Base-by-base conservation (phyloP, 495 filamentous ascomycete genomes). In the Talaromyces trachyspermus region DNA sequence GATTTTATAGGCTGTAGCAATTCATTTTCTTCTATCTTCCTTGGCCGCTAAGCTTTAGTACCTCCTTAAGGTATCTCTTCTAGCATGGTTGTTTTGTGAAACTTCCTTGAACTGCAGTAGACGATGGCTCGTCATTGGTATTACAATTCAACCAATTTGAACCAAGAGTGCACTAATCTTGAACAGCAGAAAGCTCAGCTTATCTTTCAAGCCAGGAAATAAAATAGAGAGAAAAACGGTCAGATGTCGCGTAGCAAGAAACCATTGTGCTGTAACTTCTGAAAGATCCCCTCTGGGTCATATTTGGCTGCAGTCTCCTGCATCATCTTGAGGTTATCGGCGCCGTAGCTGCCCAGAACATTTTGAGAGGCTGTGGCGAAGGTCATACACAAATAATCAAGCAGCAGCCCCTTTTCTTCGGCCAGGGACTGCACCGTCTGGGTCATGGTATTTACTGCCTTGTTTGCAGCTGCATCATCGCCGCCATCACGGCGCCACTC, bases 201-300 rank as follows among this genome's bases (percentile, higher is more conserved):
- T n/a, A n/a, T n/a, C n/a, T n/a, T n/a, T n/a, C n/a, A n/a, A n/a
- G n/a, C n/a, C n/a, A n/a, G n/a, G n/a, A n/a, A n/a, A n/a, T n/a
- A n/a, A n/a, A n/a, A n/a, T n/a, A n/a, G n/a, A n/a, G n/a, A n/a
- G n/a, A n/a, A n/a, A n/a, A n/a, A n/a, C n/a, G n/a, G n/a, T n/a
- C n/a, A n/a, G n/a, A n/a, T 43, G 40, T 43, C 17, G 10, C 40
- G 40, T 25, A 43, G 6, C 7, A 43, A 23, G 40, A 43, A 43
- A 23, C 40, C 40, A 15, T 26, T 15, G 40, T 43, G 9, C 53
- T 56, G 53, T 35, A 52, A 49, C 38, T 44, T 64, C 58, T 75
- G 70, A 38, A 76, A 77, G 0, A 77, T 51, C 0, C 57, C 59
- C 4, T 60, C 50, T 0, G 71, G 66, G 49, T 76, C 72, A 42